Evolutionary conservation across 1,284 basidiomycete species (phyloP).

Genomic region (Lignosus rhinocerotis): DNA sequence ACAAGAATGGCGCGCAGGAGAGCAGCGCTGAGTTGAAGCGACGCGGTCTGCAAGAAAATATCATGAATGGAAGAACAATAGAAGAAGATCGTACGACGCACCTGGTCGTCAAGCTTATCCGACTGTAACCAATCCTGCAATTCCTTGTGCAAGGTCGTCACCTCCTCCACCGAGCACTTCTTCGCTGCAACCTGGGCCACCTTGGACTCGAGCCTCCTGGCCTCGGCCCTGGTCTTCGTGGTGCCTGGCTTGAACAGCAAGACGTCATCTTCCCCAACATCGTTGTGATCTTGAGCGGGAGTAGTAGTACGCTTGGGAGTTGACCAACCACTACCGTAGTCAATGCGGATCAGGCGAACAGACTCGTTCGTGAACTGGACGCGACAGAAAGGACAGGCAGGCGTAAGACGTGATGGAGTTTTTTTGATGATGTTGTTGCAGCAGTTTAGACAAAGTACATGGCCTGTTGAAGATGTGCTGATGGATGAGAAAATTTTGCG

Average conservation of each 20-base stretch:
- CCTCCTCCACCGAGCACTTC: constrained; percentile 83
- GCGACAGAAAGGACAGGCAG: constrained; percentile 80
- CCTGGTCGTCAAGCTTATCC: constrained; percentile 63
- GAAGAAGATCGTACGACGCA: constrained; percentile 31
- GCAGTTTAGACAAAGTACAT: constrained; percentile 73
- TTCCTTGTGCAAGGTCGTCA: constrained; percentile 70
- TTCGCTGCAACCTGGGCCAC: constrained; percentile 77
- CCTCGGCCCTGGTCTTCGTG: constrained; percentile 52
- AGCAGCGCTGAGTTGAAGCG: constrained; percentile 53
- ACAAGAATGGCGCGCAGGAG: constrained; percentile 77
- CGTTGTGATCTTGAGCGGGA: constrained; percentile 44
- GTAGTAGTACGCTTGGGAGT: constrained; percentile 56
- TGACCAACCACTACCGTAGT: constrained; percentile 64
- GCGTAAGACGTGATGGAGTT: constrained; percentile 61
- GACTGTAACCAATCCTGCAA: constrained; percentile 68
- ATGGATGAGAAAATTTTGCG: constrained; percentile 27
- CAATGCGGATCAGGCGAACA: constrained; percentile 74
- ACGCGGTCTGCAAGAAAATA: constrained; percentile 46
- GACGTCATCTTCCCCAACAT: constrained; percentile 44
- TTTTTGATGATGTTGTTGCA: constrained; percentile 79
- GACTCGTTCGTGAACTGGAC: constrained; percentile 64
- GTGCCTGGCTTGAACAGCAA: constrained; percentile 42
- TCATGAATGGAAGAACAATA: constrained; percentile 15
- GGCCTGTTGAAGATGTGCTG: constrained; percentile 48
- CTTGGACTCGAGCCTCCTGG: constrained; percentile 69